A percentile compares a stretch with the other conserved stretches of the same genome.
These are phyloP conservation scores for Colletotrichum abscissum DNA, from an alignment of 2,329 filamentous ascomycete genomes.

Conservation along the genomic window DNA sequence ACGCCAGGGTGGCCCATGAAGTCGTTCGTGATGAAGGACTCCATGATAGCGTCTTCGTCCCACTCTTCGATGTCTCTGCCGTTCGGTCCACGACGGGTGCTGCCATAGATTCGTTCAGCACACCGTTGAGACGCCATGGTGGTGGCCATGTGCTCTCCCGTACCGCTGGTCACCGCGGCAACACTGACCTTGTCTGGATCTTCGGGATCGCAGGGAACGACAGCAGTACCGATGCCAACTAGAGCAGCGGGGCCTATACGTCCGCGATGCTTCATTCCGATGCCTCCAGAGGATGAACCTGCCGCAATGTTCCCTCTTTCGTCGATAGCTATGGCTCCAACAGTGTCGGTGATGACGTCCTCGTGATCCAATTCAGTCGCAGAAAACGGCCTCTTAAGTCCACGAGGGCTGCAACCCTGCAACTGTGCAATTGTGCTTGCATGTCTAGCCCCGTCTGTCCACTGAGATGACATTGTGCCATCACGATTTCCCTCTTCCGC, in stretches of 20 bases:
- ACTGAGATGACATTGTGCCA: conserved; percentile 32
- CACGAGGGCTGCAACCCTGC: conserved; percentile 40
- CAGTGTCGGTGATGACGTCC: conserved; percentile 86
- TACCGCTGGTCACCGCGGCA: conserved; percentile 90
- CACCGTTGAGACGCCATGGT: conserved; percentile 91
- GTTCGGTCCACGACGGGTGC: conserved; percentile 67
- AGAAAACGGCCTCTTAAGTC: conserved; percentile 49
- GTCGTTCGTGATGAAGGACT: conserved; percentile 84
- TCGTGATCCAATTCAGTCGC: conserved; percentile 52
- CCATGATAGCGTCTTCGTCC: conserved; percentile 81
- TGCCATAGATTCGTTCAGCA: conserved; percentile 84
- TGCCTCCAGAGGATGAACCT: conserved; percentile 95
- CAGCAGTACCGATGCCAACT: conserved; percentile 89
- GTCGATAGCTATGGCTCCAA: conserved; percentile 95
- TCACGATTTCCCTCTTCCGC: conserved; percentile 31
- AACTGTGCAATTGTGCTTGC: conserved; percentile 25
- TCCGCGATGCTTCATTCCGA: conserved; percentile 97
- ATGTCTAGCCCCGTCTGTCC: conserved; percentile 24
- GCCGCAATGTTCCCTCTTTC: conserved; percentile 88
- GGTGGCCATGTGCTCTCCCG: conserved; percentile 97
- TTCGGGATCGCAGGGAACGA: conserved; percentile 80
- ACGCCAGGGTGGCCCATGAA: conserved; percentile 95
- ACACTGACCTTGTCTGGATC: conserved; percentile 79
- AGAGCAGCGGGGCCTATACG: conserved; percentile 92
- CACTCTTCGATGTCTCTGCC: conserved; percentile 74